phyloP scores from a whole-genome alignment of 2,329 filamentous ascomycete species.

The Penicillium brasilianum region DNA sequence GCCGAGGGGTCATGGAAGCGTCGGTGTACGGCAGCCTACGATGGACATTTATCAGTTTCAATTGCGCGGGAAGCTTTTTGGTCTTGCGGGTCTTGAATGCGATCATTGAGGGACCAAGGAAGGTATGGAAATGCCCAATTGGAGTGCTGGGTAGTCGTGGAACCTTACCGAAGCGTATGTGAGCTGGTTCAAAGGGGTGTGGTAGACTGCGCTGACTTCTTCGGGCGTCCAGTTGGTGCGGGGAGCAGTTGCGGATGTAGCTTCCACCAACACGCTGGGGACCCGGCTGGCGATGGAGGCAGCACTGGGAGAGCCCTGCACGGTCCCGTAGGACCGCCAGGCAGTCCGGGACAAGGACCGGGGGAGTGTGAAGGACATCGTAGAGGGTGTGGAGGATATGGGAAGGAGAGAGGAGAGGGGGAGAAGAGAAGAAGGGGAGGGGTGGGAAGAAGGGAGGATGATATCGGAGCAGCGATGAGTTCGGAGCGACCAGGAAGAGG shows the following conservation, averaged over 20 bases:
- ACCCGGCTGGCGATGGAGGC: slow-evolving; percentile 39
- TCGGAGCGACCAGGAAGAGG: neutral
- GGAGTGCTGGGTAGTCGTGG: neutral
- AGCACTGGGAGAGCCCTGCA: slow-evolving; percentile 42
- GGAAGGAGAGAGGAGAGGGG: neutral
- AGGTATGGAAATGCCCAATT: neutral
- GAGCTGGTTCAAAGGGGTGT: slow-evolving; percentile 79
- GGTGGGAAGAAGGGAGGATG: neutral
- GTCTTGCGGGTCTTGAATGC: neutral
- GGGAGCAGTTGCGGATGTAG: slow-evolving; percentile 50
- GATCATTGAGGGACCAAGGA: neutral
- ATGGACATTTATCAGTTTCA: slow-evolving; percentile 14
- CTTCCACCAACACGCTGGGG: slow-evolving; percentile 42
- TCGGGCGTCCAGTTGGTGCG: slow-evolving; percentile 80
- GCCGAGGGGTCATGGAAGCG: slow-evolving; percentile 83
- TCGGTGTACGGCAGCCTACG: slow-evolving; percentile 76
- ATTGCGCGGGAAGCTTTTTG: neutral
- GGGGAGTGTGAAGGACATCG: slow-evolving; percentile 37
- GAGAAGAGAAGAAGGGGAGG: slow-evolving; percentile 1
- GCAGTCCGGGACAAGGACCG: slow-evolving; percentile 38
- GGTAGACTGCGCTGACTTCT: slow-evolving; percentile 81
- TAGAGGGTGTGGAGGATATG: slow-evolving; percentile 6
- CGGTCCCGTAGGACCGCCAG: slow-evolving; percentile 46
- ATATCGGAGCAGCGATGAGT: neutral
- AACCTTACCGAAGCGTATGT: slow-evolving; percentile 69